Percentiles rank a stretch among this genome's conserved stretches.
phyloP scores from a whole-genome alignment of 805 yeast species.

The Ogataea sp. region DNA sequence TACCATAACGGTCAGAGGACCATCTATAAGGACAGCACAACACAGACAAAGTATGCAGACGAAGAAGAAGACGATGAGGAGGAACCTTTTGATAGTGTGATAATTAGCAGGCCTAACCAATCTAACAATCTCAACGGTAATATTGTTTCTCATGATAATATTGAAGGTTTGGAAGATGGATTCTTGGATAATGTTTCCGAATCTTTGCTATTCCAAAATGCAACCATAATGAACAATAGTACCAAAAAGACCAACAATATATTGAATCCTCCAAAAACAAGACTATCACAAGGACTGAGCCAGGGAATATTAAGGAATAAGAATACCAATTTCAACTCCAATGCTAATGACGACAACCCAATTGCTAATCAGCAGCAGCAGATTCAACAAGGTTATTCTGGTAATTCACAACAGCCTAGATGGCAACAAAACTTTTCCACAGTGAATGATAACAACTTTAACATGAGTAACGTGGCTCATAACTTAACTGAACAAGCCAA shows the following conservation, averaged over 20 bases:
- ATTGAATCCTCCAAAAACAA: too few relatives aligned
- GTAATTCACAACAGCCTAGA: conserved; percentile 11
- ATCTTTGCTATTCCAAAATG: neutral
- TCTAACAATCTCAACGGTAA: neutral
- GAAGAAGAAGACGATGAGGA: neutral
- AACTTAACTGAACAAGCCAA: conserved; percentile 20
- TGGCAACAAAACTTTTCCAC: conserved; percentile 5
- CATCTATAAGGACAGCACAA: too few relatives aligned
- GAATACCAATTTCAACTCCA: too few relatives aligned
- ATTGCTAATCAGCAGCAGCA: too few relatives aligned
- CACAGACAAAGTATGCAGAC: neutral
- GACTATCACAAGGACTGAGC: too few relatives aligned
- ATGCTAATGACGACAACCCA: too few relatives aligned
- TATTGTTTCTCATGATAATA: conserved; percentile 9
- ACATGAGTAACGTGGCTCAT: conserved; percentile 13
- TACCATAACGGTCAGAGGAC: too few relatives aligned
- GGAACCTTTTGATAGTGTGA: neutral
- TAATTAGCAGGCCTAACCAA: neutral
- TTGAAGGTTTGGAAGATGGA: conserved; percentile 17
- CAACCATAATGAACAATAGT: neutral
- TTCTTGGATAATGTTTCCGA: conserved; percentile 19
- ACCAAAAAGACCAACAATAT: too few relatives aligned
- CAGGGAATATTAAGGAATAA: too few relatives aligned
- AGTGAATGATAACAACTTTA: conserved; percentile 7
- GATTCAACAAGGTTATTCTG: too few relatives aligned